phyloP scores from a whole-genome alignment of 1,139 yeast species.

The Lodderomyces orthopsilosis region DNA sequence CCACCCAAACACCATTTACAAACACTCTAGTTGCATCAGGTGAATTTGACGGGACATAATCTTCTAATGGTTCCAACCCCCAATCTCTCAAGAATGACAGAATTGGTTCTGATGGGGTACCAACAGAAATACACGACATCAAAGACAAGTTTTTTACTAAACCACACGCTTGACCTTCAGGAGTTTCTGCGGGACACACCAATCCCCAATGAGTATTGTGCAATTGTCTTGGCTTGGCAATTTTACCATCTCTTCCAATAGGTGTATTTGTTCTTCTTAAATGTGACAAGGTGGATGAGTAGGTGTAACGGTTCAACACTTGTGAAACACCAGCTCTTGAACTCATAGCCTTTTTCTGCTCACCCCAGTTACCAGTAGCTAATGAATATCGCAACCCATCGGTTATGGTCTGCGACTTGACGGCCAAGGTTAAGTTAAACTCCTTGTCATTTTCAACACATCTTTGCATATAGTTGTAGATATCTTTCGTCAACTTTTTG shows the following conservation, averaged over 20 bases:
- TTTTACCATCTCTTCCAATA: constrained; percentile 97
- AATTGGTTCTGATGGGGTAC: constrained; percentile 95
- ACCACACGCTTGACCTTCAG: constrained; percentile 99
- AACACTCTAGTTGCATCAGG: constrained; percentile 93
- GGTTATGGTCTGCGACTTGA: constrained; percentile 93
- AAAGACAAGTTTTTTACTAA: constrained; percentile 91
- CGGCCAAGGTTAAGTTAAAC: constrained; percentile 93
- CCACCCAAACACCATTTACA: constrained; percentile 99
- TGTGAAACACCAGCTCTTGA: constrained; percentile 99
- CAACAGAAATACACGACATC: constrained; percentile 97
- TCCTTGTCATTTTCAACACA: constrained; percentile 98
- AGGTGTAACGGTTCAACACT: constrained; percentile 95
- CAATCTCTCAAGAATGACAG: constrained; percentile 93
- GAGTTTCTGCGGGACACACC: constrained; percentile 99
- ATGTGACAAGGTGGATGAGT: constrained; percentile 95
- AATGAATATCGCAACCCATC: constrained; percentile 96
- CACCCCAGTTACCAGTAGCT: constrained; percentile 99
- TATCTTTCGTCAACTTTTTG: constrained; percentile 90
- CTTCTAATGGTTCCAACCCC: constrained; percentile 99
- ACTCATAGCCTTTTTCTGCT: constrained; percentile 98
- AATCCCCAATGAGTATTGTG: constrained; percentile 99
- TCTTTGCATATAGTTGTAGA: constrained; percentile 97
- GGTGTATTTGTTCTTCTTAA: constrained; percentile 98
- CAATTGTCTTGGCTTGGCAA: constrained; percentile 97
- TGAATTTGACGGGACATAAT: constrained; percentile 88